Evolutionary conservation across 129 eudicot genomes (phyloP).

Genomic region (Pittosporum tobira): DNA sequence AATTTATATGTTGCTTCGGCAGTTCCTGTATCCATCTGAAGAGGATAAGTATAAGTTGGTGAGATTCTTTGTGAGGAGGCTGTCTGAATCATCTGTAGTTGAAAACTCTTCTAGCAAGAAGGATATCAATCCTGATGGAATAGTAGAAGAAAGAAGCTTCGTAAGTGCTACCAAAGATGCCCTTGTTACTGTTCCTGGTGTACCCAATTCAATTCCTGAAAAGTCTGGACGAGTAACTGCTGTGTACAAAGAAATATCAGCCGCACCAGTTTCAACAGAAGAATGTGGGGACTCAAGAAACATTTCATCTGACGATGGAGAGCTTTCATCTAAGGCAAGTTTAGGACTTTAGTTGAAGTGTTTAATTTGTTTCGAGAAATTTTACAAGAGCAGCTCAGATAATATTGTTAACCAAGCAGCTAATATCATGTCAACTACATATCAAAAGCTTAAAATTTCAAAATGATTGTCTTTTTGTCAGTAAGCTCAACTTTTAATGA

Average conservation of each 20-base stretch:
- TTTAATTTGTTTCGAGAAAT: slow-evolving; percentile 2
- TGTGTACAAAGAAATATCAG: slow-evolving; percentile 1
- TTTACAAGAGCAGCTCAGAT: neutral
- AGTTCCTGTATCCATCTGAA: slow-evolving; percentile 83
- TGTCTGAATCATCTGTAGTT: slow-evolving; percentile 39
- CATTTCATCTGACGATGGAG: slow-evolving; percentile 8
- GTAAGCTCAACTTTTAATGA: neutral
- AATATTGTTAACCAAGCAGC: neutral
- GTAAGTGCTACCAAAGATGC: slow-evolving; percentile 1
- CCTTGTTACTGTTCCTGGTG: slow-evolving; percentile 11
- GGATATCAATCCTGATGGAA: slow-evolving; percentile 7
- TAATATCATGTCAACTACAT: neutral
- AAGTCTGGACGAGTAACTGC: slow-evolving; percentile 11
- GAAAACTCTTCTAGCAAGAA: slow-evolving; percentile 17
- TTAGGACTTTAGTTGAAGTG: slow-evolving; percentile 15
- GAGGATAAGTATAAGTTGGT: slow-evolving; percentile 74
- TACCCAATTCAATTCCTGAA: slow-evolving; percentile 12
- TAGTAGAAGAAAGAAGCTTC: neutral
- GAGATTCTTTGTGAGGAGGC: slow-evolving; percentile 61
- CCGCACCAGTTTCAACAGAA: neutral
- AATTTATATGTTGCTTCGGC: slow-evolving; percentile 55
- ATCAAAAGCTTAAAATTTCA: neutral
- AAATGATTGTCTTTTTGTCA: neutral
- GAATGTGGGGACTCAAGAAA: neutral
- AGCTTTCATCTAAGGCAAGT: slow-evolving; percentile 35